These are phyloP conservation scores for Podospora anserina DNA, from an alignment of 495 filamentous ascomycete genomes.

Conservation along the genomic window DNA sequence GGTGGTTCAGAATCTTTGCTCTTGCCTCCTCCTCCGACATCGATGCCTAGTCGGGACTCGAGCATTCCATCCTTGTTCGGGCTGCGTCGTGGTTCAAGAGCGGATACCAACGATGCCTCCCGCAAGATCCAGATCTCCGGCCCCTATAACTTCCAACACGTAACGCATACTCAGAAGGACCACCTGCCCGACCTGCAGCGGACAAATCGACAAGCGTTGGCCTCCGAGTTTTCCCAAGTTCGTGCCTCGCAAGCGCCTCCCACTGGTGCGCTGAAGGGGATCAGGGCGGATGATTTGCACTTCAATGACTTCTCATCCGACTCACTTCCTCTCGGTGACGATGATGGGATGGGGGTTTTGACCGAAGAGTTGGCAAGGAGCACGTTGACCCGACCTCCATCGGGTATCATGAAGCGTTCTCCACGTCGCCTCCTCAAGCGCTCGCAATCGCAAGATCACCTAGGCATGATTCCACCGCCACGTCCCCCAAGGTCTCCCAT, in stretches of 20 bases:
- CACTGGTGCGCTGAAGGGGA: constrained; percentile 56
- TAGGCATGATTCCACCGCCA: constrained; percentile 41
- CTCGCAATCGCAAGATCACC: constrained; percentile 47
- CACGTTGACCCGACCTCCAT: constrained; percentile 21
- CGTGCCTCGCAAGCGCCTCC: constrained; percentile 62
- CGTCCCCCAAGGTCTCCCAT: constrained; percentile 49
- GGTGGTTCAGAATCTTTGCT: constrained; percentile 25
- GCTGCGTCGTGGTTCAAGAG: constrained; percentile 37
- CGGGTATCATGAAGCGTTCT: constrained; percentile 25
- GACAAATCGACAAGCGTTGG: constrained; percentile 57
- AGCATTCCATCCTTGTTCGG: constrained; percentile 43
- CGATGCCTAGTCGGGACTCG: constrained; percentile 34
- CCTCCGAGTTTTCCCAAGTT: constrained; percentile 64
- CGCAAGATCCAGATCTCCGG: constrained; percentile 62
- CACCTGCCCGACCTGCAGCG: constrained; percentile 59
- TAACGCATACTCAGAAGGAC: constrained; percentile 69
- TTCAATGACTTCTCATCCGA: constrained; percentile 62
- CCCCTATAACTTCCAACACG: constrained; percentile 85
- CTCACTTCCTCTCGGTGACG: constrained; percentile 35
- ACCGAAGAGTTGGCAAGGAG: constrained; percentile 15
- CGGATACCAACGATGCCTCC: constrained; percentile 33
- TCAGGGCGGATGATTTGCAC: constrained; percentile 62
- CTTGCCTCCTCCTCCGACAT: constrained; percentile 19
- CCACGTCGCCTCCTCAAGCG: constrained; percentile 37
- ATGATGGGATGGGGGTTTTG: constrained; percentile 19